A percentile compares a stretch with the other conserved stretches of the same genome.
These are phyloP conservation scores for Diaporthe helianthi DNA, from an alignment of 2,329 filamentous ascomycete genomes.

Conservation along the genomic window DNA sequence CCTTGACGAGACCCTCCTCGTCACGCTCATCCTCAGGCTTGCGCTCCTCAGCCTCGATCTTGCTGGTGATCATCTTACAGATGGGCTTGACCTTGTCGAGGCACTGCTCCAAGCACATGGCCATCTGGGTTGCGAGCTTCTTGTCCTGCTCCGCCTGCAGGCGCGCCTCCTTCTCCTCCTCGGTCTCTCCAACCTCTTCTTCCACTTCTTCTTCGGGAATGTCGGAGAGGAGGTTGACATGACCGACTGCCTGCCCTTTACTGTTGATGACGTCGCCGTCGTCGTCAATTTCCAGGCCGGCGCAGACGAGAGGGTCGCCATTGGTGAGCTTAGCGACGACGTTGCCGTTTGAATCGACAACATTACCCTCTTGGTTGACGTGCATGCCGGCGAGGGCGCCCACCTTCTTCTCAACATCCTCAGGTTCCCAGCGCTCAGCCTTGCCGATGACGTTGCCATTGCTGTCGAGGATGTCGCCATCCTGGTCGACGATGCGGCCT, in stretches of 20 bases:
- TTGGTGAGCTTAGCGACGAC: slow-evolving; percentile 72
- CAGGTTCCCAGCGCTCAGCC: slow-evolving; percentile 63
- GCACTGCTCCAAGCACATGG: slow-evolving; percentile 74
- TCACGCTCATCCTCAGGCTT: slow-evolving; percentile 87
- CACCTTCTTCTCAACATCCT: slow-evolving; percentile 57
- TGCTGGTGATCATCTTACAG: slow-evolving; percentile 85
- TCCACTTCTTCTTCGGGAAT: slow-evolving; percentile 55
- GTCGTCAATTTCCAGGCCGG: slow-evolving; percentile 73
- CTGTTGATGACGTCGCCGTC: slow-evolving; percentile 75
- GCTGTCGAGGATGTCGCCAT: slow-evolving; percentile 82
- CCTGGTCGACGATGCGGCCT: slow-evolving; percentile 78
- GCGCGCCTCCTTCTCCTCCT: slow-evolving; percentile 63
- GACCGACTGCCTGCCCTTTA: slow-evolving; percentile 71
- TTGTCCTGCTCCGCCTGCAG: slow-evolving; percentile 70
- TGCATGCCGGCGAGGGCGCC: slow-evolving; percentile 60
- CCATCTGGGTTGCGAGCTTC: slow-evolving; percentile 80
- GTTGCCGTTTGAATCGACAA: slow-evolving; percentile 65
- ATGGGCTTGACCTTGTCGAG: slow-evolving; percentile 85
- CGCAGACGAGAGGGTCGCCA: slow-evolving; percentile 69
- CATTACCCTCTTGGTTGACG: slow-evolving; percentile 66
- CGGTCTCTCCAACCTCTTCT: slow-evolving; percentile 61
- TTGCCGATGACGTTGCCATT: slow-evolving; percentile 68
- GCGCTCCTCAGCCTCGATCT: slow-evolving; percentile 80
- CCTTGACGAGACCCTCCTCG: slow-evolving; percentile 85
- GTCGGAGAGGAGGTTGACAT: slow-evolving; percentile 70